Evolutionary conservation across 495 filamentous ascomycete species (phyloP).

Genomic region (Sporormia fimetaria): DNA sequence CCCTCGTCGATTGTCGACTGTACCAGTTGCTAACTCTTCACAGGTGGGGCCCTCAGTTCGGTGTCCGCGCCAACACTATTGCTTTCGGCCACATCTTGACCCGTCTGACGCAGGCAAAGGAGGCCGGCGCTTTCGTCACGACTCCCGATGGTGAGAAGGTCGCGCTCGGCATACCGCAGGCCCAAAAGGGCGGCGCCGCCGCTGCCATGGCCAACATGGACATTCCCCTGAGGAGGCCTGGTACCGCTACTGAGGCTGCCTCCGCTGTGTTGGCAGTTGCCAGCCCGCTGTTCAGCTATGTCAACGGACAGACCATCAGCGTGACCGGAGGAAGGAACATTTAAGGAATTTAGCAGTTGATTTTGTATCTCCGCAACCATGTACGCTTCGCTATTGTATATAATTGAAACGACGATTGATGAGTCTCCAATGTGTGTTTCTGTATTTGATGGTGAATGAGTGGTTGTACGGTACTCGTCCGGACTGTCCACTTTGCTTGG

Average conservation of each 20-base stretch:
- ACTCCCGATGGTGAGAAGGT: slow-evolving; percentile 67
- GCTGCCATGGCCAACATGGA: slow-evolving; percentile 39
- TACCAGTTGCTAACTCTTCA: slow-evolving; percentile 1
- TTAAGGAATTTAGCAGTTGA: slow-evolving; percentile 37
- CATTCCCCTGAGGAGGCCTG: slow-evolving; percentile 66
- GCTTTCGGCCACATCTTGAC: slow-evolving; percentile 74
- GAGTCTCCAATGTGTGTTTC: no score
- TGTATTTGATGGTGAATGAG: no score
- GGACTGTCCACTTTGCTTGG: no score
- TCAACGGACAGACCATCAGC: slow-evolving; percentile 71
- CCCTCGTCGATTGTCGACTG: not conserved
- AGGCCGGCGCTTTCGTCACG: slow-evolving; percentile 63
- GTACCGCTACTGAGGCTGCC: slow-evolving; percentile 68
- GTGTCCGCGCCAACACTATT: slow-evolving; percentile 71
- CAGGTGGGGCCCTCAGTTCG: slow-evolving; percentile 67
- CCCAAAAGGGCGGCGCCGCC: slow-evolving; percentile 37
- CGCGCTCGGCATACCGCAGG: slow-evolving; percentile 60
- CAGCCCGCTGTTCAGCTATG: slow-evolving; percentile 69
- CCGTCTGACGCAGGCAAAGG: slow-evolving; percentile 67
- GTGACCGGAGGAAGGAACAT: slow-evolving; percentile 79
- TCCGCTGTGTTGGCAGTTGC: slow-evolving; percentile 67
- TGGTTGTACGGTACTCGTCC: no score
- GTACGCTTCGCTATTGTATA: slow-evolving; percentile 10
- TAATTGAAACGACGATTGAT: no score
- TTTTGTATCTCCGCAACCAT: not conserved